Evolutionary conservation across 495 filamentous ascomycete genomes (phyloP).

Genomic region (Parathielavia appendiculata): DNA sequence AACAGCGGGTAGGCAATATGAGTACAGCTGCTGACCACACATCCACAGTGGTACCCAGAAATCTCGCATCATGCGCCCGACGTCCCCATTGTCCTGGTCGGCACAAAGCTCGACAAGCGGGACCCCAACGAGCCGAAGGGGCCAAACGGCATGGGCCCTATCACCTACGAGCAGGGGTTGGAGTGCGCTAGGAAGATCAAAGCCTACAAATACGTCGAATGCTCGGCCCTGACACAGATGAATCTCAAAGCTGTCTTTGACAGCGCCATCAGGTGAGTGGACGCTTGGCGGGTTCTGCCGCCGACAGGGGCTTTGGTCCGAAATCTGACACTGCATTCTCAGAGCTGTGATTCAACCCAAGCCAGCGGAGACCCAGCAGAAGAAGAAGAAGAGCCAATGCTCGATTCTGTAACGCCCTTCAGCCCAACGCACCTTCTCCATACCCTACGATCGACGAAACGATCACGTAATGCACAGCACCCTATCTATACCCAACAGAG

Average conservation of each 20-base stretch:
- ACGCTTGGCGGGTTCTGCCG: not conserved
- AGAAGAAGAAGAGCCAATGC: constrained; percentile 62
- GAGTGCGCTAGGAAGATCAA: constrained; percentile 84
- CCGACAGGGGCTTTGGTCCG: not conserved
- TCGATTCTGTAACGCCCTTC: constrained; percentile 58
- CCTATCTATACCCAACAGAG: constrained; percentile 27
- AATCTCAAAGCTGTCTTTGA: constrained; percentile 98
- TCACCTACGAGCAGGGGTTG: constrained; percentile 83
- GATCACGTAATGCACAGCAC: constrained; percentile 19
- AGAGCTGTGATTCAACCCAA: constrained; percentile 82
- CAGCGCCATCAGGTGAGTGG: constrained; percentile 80
- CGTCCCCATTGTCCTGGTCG: constrained; percentile 94
- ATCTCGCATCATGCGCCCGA: constrained; percentile 94
- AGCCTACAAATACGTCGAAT: constrained; percentile 93
- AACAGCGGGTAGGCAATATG: not conserved
- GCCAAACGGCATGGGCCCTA: constrained; percentile 83
- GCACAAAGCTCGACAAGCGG: constrained; percentile 93
- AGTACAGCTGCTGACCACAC: constrained; percentile 16
- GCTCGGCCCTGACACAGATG: constrained; percentile 93
- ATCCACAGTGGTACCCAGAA: constrained; percentile 81
- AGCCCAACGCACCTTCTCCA: not conserved
- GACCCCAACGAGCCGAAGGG: constrained; percentile 75
- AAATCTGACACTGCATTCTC: not conserved
- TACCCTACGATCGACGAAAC: constrained; percentile 15
- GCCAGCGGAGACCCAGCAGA: constrained; percentile 45